Percentiles rank a stretch among this genome's conserved stretches.
Evolutionary conservation across 78 protist species (phyloP).

Genomic region (Tieghemostelium lacteum): DNA sequence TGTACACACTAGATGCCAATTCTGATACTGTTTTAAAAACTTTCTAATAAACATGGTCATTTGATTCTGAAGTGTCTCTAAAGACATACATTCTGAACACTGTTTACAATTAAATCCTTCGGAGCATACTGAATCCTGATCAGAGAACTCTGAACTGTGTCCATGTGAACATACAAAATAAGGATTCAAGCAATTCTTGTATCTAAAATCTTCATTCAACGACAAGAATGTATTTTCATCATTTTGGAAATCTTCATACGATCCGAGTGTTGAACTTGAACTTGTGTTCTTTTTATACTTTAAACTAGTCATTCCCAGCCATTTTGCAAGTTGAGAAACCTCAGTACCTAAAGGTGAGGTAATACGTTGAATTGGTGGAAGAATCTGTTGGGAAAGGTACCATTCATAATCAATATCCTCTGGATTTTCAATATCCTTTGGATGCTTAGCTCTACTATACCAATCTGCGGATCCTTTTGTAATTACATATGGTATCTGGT

Average conservation of each 20-base stretch:
- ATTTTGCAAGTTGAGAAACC: conserved; percentile 22
- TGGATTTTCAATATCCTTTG: conserved; percentile 27
- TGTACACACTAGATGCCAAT: conserved; percentile 15
- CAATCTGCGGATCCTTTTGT: conserved; percentile 61
- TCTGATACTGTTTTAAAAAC: conserved; percentile 21
- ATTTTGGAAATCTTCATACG: neutral
- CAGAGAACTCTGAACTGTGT: neutral
- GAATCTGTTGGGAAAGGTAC: conserved; percentile 75
- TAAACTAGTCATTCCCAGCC: conserved; percentile 39
- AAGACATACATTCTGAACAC: neutral
- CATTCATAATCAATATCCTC: conserved; percentile 72
- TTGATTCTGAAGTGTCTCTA: neutral
- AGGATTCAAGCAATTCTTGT: conserved; percentile 3
- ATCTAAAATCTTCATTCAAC: conserved; percentile 13
- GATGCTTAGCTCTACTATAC: conserved; percentile 59
- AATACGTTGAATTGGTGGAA: conserved; percentile 74
- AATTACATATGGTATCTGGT: conserved; percentile 94
- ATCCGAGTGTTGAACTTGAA: no score
- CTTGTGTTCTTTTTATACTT: conserved; percentile 30
- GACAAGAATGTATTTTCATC: neutral
- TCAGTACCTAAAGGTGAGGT: conserved; percentile 19
- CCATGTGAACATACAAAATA: conserved; percentile 30
- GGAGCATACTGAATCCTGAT: neutral
- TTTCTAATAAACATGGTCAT: neutral
- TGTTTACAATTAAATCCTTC: conserved; percentile 36